Evolutionary conservation across 2,329 filamentous ascomycete genomes (phyloP), one percentile per base, ranked within the genome.

Genomic region (Madurella mycetomatis): DNA sequence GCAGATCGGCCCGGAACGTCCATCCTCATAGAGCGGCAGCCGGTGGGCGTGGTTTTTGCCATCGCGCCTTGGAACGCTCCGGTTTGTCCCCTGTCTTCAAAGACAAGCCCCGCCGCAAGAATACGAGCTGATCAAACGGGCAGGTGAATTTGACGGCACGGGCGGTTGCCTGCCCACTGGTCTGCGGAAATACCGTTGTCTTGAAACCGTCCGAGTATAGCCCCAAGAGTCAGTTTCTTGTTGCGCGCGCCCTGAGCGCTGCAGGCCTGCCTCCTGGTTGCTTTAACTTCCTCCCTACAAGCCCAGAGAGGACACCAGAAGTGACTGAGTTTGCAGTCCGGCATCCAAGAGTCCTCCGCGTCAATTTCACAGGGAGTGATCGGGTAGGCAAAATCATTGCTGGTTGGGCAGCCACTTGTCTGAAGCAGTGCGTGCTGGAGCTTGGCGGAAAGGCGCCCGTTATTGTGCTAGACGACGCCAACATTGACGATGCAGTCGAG

Each of bases 311-410:
- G 18, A 85, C 83, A 0, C 73, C 81, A 0, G 73, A 76, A 15
- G 76, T 87, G 16, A 87, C 83, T 1, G 81, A 77, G 46, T 73
- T 78, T 2, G 66, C 88, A 32, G 84, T 89, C 57, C 78, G 81
- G 51, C 76, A 86, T 61, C 78, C 79, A 0, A 73, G 72, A 0
- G 73, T 89, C 41, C 82, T 80, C 66, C 87, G 87, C 67, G 71
- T 88, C 62, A 88, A 85, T 70, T 90, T 88, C 67, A 89, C 86
- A 0, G 86, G 86, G 31, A 84, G 80, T 57, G 85, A 85, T 0
- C 69, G 72, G 1, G 80, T 88, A 0, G 86, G 86, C 11, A 75
- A 78, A 18, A 84, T 87, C 63, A 79, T 89, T 57, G 84, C 82
- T 2, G 72, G 74, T 13, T 75, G 78, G 30, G 83, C 84, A 0